Conservation (phyloP, 2,329 filamentous ascomycete genomes). For the Fusarium scirpi region DNA sequence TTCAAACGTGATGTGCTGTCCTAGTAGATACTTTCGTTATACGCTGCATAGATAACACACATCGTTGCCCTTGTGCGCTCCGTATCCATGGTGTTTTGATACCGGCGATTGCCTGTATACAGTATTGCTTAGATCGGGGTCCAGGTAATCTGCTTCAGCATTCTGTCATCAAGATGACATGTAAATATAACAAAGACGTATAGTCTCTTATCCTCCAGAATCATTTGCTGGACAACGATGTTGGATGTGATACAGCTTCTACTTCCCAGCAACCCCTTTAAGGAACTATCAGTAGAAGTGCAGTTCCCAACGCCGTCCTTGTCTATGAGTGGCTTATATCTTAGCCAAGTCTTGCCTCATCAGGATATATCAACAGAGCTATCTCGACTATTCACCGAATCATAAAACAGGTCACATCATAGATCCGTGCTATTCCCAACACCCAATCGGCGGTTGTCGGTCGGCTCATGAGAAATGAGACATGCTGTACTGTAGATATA, state of each 20-base stretch:
- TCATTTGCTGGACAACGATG: background rate
- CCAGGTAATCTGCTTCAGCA: background rate
- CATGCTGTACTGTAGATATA: background rate
- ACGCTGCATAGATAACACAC: background rate
- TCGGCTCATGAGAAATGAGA: slow-evolving; percentile 24
- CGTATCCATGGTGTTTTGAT: background rate
- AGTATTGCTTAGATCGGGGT: background rate
- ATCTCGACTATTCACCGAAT: slow-evolving; percentile 35
- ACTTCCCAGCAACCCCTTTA: background rate
- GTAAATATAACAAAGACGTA: background rate
- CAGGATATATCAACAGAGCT: slow-evolving; percentile 20
- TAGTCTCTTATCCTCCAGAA: background rate
- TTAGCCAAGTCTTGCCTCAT: slow-evolving; percentile 27
- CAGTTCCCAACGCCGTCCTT: slow-evolving; percentile 19
- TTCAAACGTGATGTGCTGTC: slow-evolving; percentile 18
- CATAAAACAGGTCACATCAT: slow-evolving; percentile 16
- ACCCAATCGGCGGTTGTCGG: slow-evolving; percentile 29
- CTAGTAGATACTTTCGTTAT: background rate
- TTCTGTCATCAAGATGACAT: background rate
- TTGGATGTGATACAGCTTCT: background rate
- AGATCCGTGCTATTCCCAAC: slow-evolving; percentile 10
- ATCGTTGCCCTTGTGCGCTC: background rate
- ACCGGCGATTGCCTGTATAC: background rate
- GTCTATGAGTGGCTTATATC: slow-evolving; percentile 32
- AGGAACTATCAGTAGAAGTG: background rate